Evolutionary conservation across 148 eudicot genomes (phyloP), one percentile per base, ranked within the genome.

Genomic region (Chenopodium suecicum): DNA sequence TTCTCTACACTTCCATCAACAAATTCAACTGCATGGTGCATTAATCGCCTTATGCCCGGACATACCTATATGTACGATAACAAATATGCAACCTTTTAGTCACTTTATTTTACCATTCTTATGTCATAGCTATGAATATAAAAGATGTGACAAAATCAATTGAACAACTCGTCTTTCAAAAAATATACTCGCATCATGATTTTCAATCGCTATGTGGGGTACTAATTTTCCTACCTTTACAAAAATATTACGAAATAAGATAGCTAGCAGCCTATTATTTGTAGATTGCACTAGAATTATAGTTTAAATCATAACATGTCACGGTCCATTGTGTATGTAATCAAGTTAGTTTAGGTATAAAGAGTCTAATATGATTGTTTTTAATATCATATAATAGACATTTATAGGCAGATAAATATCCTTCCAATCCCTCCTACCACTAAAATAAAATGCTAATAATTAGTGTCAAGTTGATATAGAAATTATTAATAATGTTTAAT

Each of bases 21-120:
- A 86, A 93, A 93, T 80, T 93, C 95, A 50, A 86, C 97, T 13
- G 82, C 81, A 13, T 87, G 84, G 76, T 79, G 79, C 78, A 54
- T 87, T 66, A 93, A 73, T 31, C 89, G 70, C 66, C 78, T 67
- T 4, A 91, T 86, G 14, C 89, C 83, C 0, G 93, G 90, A 79
- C 81, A 81, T 83, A 91, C 90, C 95, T 93, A 73, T 32, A 63
- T 58, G 1, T 68, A 84, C 20, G 22, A n/a, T 17, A 58, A 25
- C 25, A 79, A 63, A 78, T 25, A 19, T 16, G 1, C 62, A 81
- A 9, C 48, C 34, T 25, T 34, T 85, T 73, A 56, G 47, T 70
- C 29, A 77, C 9, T 27, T 56, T 19, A 65, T 5, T 19, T 52
- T 52, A 12, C 2, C 8, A 65, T 65, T 65, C 31, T 68, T 67